These are phyloP conservation scores for Biscogniauxia mediterranea DNA, from an alignment of 2,329 filamentous ascomycete genomes.

Conservation along the genomic window DNA sequence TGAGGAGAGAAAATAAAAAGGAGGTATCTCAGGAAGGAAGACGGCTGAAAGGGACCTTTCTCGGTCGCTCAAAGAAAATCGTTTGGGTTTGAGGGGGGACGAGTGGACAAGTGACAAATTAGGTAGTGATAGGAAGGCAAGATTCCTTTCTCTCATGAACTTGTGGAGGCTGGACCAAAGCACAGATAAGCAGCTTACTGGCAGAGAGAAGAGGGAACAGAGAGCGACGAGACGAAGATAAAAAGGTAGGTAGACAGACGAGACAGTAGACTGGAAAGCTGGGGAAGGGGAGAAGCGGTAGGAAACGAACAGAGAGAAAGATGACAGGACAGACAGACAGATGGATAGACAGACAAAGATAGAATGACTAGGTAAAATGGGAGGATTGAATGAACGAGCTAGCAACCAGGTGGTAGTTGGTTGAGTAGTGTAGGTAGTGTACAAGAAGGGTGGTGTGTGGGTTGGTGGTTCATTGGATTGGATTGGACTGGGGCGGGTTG, in stretches of 20 bases:
- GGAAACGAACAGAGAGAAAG: slow-evolving; percentile 25
- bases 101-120: slow-evolving; percentile 23
- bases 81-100: slow-evolving; percentile 7
- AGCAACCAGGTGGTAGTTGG: slow-evolving; percentile 7
- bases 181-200: slow-evolving; percentile 25
- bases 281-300: slow-evolving; percentile 29
- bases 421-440: no score
- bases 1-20: slow-evolving; percentile 10
- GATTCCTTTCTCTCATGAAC: slow-evolving; percentile 27
- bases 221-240: slow-evolving; percentile 35
- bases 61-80: slow-evolving; percentile 28
- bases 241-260: slow-evolving; percentile 22
- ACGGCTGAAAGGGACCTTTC: slow-evolving; percentile 27
- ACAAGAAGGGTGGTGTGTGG: slow-evolving; percentile 21
- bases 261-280: slow-evolving; percentile 21
- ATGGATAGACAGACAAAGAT: slow-evolving; percentile 16
- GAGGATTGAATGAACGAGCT: slow-evolving; percentile 20
- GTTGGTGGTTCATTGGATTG: slow-evolving; percentile 26
- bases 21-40: slow-evolving; percentile 22
- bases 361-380: slow-evolving; percentile 17
- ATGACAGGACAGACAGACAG: slow-evolving; percentile 20
- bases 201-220: slow-evolving; percentile 31
- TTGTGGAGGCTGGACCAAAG: slow-evolving; percentile 26
- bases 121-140: slow-evolving; percentile 28
- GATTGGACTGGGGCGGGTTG: no score